These are phyloP conservation scores for Dacryopinax spathularia DNA, from an alignment of 768 basidiomycete species.

Conservation along the genomic window DNA sequence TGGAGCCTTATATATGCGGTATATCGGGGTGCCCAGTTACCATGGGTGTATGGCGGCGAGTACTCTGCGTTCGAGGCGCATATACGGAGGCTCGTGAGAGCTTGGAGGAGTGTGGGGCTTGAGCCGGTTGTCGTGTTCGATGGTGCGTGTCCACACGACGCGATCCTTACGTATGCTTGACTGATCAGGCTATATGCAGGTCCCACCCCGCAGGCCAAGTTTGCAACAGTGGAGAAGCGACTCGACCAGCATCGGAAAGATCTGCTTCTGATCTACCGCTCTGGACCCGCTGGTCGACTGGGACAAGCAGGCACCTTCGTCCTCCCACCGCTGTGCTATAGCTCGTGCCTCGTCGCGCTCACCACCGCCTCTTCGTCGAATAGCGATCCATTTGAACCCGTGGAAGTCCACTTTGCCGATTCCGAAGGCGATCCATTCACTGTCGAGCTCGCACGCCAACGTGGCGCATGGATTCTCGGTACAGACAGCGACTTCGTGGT, in stretches of 20 bases:
- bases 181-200: constrained; percentile 31
- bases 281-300: constrained; percentile 52
- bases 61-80: constrained; percentile 42
- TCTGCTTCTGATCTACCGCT: constrained; percentile 54
- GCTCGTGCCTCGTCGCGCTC: constrained; percentile 47
- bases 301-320: constrained; percentile 46
- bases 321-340: constrained; percentile 51
- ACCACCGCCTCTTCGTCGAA: constrained; percentile 9
- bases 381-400: constrained; percentile 11
- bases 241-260: constrained; percentile 45
- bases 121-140: constrained; percentile 67
- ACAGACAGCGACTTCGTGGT: constrained; percentile 76
- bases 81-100: constrained; percentile 38
- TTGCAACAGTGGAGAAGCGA: constrained; percentile 49
- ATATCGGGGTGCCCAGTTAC: constrained; percentile 42
- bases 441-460: constrained; percentile 64
- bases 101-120: constrained; percentile 57
- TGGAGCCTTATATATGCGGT: constrained; percentile 76
- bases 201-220: constrained; percentile 55
- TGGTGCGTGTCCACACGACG: constrained; percentile 33
- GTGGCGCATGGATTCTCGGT: constrained; percentile 60
- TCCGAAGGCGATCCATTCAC: constrained; percentile 69
- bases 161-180: neutral
- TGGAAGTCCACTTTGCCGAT: constrained; percentile 59
- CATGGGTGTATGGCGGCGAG: constrained; percentile 82